Evolutionary conservation across 2,329 filamentous ascomycete genomes (phyloP).

Genomic region (Aureobasidium subglaciale): DNA sequence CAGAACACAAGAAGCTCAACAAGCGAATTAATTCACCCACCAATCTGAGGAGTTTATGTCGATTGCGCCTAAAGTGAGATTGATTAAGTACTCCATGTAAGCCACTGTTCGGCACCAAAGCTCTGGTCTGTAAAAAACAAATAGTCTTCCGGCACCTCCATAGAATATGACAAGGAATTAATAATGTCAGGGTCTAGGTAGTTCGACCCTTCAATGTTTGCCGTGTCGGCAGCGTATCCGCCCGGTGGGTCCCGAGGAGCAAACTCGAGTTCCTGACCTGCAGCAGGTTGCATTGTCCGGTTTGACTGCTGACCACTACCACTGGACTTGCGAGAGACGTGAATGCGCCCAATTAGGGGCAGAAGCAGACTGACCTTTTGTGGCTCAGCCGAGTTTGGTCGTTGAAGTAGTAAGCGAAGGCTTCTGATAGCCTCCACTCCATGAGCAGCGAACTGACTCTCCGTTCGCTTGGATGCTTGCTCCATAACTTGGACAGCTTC

Average conservation of each 20-base stretch:
- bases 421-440: neutral
- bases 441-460: neutral
- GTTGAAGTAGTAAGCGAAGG: neutral
- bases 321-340: neutral
- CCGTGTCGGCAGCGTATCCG: neutral
- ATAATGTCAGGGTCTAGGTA: neutral
- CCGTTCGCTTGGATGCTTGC: neutral
- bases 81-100: neutral
- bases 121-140: neutral
- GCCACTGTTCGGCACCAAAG: neutral
- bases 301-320: neutral
- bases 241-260: neutral
- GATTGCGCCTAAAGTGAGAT: neutral
- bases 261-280: neutral
- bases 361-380: constrained; percentile 2
- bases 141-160: constrained; percentile 7
- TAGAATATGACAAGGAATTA: neutral
- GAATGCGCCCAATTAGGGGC: constrained; percentile 1
- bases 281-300: neutral
- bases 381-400: neutral
- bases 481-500: neutral
- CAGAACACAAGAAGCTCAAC: neutral
- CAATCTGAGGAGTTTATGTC: neutral
- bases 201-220: neutral
- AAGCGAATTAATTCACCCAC: neutral